phyloP scores from a whole-genome alignment of 2,329 filamentous ascomycete species.

The Penicillium concentricum region DNA sequence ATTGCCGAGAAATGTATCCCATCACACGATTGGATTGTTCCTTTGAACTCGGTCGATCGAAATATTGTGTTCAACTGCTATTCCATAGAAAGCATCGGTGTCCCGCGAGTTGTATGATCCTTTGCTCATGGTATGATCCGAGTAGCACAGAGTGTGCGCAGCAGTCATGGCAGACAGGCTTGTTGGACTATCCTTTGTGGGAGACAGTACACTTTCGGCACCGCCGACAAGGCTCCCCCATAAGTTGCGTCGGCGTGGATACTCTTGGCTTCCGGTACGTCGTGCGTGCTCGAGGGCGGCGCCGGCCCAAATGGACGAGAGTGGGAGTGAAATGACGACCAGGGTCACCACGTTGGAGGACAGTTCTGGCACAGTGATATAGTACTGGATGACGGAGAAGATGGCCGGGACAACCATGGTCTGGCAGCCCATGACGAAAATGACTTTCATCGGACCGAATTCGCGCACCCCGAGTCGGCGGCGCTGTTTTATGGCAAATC shows the following conservation, averaged over 20 bases:
- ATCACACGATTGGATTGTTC: constrained; percentile 13
- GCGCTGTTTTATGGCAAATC: constrained; percentile 56
- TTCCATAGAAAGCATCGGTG: constrained; percentile 21
- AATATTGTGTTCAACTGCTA: constrained; percentile 33
- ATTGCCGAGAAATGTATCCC: not conserved
- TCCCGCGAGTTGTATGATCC: constrained; percentile 14
- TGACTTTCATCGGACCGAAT: constrained; percentile 65
- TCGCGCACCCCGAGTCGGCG: constrained; percentile 57
- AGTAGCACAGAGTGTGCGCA: constrained; percentile 30
- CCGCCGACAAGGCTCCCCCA: constrained; percentile 28
- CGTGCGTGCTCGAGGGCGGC: constrained; percentile 31
- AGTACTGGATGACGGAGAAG: constrained; percentile 60
- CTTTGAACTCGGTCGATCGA: constrained; percentile 22
- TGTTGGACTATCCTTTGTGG: constrained; percentile 15
- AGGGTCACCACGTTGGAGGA: constrained; percentile 56
- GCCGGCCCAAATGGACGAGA: constrained; percentile 66
- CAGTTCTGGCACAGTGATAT: constrained; percentile 52
- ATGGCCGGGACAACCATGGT: constrained; percentile 65
- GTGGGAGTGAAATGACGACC: constrained; percentile 62
- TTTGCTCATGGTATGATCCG: constrained; percentile 19
- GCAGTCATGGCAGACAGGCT: constrained; percentile 16
- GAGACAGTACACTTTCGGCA: constrained; percentile 3
- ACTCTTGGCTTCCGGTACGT: constrained; percentile 2
- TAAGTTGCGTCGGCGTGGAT: constrained; percentile 23
- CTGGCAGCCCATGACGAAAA: constrained; percentile 67